A percentile compares a stretch with the other conserved stretches of the same genome.
Conservation (phyloP, 495 filamentous ascomycete genomes). For the Articulospora tetracladia region DNA sequence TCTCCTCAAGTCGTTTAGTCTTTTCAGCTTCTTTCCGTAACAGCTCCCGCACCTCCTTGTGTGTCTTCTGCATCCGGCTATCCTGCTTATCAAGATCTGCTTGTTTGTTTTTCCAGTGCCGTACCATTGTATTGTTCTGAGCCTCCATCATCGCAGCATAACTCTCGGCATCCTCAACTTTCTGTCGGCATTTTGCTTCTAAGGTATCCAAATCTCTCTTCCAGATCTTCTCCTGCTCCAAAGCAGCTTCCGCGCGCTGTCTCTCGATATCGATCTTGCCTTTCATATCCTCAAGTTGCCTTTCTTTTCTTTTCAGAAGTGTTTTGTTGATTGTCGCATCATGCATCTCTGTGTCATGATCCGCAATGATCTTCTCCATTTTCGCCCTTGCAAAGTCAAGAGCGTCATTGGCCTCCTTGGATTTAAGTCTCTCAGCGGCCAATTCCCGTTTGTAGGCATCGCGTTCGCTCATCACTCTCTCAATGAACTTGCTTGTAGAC, state of each 20-base stretch:
- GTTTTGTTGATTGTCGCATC: slow-evolving; percentile 68
- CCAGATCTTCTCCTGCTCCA: slow-evolving; percentile 59
- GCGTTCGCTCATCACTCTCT: slow-evolving; percentile 83
- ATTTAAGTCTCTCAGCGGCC: slow-evolving; percentile 63
- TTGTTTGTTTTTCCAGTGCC: slow-evolving; percentile 61
- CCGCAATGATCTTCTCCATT: slow-evolving; percentile 60
- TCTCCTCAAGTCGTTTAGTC: slow-evolving; percentile 49
- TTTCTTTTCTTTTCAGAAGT: slow-evolving; percentile 70
- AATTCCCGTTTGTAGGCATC: slow-evolving; percentile 80
- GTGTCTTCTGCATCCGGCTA: slow-evolving; percentile 31
- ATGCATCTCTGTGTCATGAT: slow-evolving; percentile 64
- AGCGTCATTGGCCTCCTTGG: slow-evolving; percentile 69
- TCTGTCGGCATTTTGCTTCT: slow-evolving; percentile 53
- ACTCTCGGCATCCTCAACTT: slow-evolving; percentile 59
- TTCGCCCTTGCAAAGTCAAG: slow-evolving; percentile 72
- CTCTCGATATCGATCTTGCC: slow-evolving; percentile 63
- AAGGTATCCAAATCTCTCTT: slow-evolving; percentile 59
- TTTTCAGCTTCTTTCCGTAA: slow-evolving; percentile 54
- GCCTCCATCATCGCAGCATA: slow-evolving; percentile 49
- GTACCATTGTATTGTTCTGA: slow-evolving; percentile 69
- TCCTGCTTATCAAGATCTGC: slow-evolving; percentile 51
- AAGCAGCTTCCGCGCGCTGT: slow-evolving; percentile 50
- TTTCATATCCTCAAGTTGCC: slow-evolving; percentile 73
- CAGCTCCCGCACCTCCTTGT: slow-evolving; percentile 26
- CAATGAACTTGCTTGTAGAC: slow-evolving; percentile 51